These are phyloP conservation scores for Mycena olivaceomarginata DNA, from an alignment of 768 basidiomycete genomes.

Conservation along the genomic window DNA sequence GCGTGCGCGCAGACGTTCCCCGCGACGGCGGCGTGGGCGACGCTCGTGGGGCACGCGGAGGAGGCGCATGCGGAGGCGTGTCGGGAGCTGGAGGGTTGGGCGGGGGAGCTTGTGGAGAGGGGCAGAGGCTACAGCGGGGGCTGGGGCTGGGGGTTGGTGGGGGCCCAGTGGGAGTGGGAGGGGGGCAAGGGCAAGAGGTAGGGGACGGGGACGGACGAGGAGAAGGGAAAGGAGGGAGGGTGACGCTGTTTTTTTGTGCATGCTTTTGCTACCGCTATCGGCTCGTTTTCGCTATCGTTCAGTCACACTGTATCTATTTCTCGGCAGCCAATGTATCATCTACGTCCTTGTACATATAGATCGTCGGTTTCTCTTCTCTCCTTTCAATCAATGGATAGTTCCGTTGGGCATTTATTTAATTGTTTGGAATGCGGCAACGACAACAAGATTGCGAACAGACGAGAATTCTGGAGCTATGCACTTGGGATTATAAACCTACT, in stretches of 20 bases:
- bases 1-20: constrained; percentile 47
- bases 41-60: constrained; percentile 57
- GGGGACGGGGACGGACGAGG: too few species aligned
- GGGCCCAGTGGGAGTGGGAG: neutral
- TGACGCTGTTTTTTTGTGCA: neutral
- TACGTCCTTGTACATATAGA: neutral
- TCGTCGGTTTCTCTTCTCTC: too few species aligned
- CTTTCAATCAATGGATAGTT: too few species aligned
- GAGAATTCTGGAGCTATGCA: too few species aligned
- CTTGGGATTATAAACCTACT: too few species aligned
- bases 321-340: constrained; percentile 3
- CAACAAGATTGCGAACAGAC: too few species aligned
- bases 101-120: constrained; percentile 58
- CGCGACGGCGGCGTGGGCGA: constrained; percentile 51
- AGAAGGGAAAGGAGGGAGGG: too few species aligned
- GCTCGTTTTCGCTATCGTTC: neutral
- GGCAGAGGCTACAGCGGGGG: constrained; percentile 41
- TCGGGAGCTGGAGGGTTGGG: constrained; percentile 54
- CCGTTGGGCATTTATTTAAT: too few species aligned
- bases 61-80: constrained; percentile 54
- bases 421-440: too few species aligned
- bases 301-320: neutral
- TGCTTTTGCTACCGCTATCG: neutral
- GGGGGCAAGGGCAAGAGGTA: neutral
- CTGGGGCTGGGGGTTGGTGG: constrained; percentile 32